Evolutionary conservation across 345 rosid species (phyloP).

Genomic region (Carallia brachiata): DNA sequence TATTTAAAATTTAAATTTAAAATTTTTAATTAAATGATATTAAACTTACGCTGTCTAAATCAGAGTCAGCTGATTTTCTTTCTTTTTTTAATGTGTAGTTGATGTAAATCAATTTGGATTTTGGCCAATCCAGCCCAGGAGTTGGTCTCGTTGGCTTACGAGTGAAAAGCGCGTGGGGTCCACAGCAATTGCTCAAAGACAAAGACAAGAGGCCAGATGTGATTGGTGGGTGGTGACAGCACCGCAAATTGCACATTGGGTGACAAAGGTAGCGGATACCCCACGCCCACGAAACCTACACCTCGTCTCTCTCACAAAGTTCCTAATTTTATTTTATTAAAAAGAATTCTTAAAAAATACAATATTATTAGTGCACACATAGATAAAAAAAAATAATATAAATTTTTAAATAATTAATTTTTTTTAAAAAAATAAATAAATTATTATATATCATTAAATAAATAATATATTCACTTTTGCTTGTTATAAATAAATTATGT

Average conservation of each 20-base stretch:
- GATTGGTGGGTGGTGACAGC: conserved; percentile 30
- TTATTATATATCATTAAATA: too few relatives aligned
- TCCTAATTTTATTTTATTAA: not conserved
- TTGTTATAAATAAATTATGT: too few relatives aligned
- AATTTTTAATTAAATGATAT: too few relatives aligned
- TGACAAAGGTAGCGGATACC: conserved; percentile 24
- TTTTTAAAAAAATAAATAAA: too few relatives aligned
- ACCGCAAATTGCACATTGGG: conserved; percentile 14
- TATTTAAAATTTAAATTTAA: too few relatives aligned
- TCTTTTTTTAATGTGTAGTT: not conserved
- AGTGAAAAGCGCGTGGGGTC: conserved; percentile 31
- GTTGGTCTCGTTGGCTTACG: conserved; percentile 17
- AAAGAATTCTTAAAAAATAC: not conserved
- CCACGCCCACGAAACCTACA: conserved; percentile 39
- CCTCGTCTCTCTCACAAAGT: conserved; percentile 24
- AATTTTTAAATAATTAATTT: too few relatives aligned
- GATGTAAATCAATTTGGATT: not conserved
- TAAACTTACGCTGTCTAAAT: too few relatives aligned
- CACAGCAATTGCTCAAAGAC: not conserved
- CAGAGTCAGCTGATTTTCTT: not conserved
- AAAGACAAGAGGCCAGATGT: conserved; percentile 3
- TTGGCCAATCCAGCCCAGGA: not conserved
- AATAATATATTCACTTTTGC: too few relatives aligned
- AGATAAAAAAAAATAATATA: too few relatives aligned
- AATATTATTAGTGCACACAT: too few relatives aligned